Evolutionary conservation across 345 rosid genomes (phyloP), one percentile per base, ranked within the genome.

Genomic region (Physaria fendleri): DNA sequence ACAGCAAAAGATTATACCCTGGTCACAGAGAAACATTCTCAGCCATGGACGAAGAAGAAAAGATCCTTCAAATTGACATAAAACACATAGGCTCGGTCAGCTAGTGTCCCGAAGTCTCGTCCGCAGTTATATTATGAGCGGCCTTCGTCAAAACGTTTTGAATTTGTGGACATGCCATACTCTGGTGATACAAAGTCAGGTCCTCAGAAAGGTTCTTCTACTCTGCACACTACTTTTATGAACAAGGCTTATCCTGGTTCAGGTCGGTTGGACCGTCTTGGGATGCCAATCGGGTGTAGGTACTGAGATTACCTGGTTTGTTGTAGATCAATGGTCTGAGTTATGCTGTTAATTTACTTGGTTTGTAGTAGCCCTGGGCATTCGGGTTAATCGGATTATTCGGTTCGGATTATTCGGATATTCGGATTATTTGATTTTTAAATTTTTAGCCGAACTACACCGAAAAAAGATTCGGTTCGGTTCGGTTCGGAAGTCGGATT

Each of bases 201-300:
- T 75, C 88, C 76, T 1, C 90, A 74, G 52, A 83, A 72, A 49
- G 77, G 73, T 23, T 74, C 85, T 23, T 74, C 85, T 40, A 73
- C 75, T 9, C 33, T 82, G 73, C 84, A 80, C 15, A 66, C 85
- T 6, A 87, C 57, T 61, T 87, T 82, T 27, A 51, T 80, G 9
- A 81, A 66, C 68, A 94, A 82, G 64, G 97, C 88, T 6, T 94
- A 94, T 56, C 97, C 96, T 0, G 99, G 99, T 25, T 94, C 95
- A 0, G 99, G 99, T 47, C 88, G 88, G 28, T 69, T 93, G 77
- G 96, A 93, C 81, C 80, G 75, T 58, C 79, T 85, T n/a, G n/a
- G n/a, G n/a, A n/a, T n/a, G n/a, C n/a, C n/a, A n/a, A n/a, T n/a
- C n/a, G n/a, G n/a, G n/a, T n/a, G n/a, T n/a, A n/a, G n/a, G n/a